Evolutionary conservation across 305 asterid species (phyloP).

Genomic region (Fraxinus latifolia): DNA sequence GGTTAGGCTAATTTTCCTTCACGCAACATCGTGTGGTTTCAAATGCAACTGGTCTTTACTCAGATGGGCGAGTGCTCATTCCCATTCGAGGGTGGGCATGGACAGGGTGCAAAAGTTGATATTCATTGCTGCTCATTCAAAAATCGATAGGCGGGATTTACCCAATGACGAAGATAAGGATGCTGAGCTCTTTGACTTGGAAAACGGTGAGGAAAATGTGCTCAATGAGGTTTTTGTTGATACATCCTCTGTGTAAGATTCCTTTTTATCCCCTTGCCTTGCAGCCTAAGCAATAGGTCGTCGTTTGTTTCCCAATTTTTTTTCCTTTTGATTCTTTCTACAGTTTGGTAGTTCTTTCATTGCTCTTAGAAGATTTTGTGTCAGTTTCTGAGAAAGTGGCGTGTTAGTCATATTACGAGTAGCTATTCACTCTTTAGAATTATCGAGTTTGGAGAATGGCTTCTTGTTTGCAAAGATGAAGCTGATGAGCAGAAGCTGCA

Average conservation of each 20-base stretch:
- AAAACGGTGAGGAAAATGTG: slow-evolving; percentile 92
- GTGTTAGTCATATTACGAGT: slow-evolving; percentile 21
- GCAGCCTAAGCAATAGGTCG: slow-evolving; percentile 30
- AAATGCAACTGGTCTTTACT: slow-evolving; percentile 51
- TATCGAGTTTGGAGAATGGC: slow-evolving; percentile 1
- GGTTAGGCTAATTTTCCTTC: slow-evolving; percentile 76
- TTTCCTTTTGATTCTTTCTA: slow-evolving; percentile 28
- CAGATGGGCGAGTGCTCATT: slow-evolving; percentile 60
- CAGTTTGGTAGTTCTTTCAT: slow-evolving; percentile 8
- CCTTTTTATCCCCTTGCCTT: slow-evolving; percentile 23
- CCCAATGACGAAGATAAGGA: slow-evolving; percentile 67
- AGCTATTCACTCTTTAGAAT: neutral
- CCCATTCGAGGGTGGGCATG: slow-evolving; percentile 67
- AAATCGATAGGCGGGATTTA: slow-evolving; percentile 54
- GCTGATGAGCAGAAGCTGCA: slow-evolving; percentile 32
- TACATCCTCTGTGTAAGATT: slow-evolving; percentile 80
- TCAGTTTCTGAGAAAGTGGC: slow-evolving; percentile 18
- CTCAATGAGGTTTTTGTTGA: slow-evolving; percentile 91
- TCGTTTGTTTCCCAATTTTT: slow-evolving; percentile 5
- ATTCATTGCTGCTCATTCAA: slow-evolving; percentile 79
- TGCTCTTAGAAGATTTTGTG: slow-evolving; percentile 28
- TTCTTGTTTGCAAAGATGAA: slow-evolving; percentile 30
- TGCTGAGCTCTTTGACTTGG: slow-evolving; percentile 61
- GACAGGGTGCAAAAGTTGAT: slow-evolving; percentile 83
- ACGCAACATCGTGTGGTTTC: slow-evolving; percentile 71